Conservation (phyloP, 179 eudicot species). For the Beta lomatogona region DNA sequence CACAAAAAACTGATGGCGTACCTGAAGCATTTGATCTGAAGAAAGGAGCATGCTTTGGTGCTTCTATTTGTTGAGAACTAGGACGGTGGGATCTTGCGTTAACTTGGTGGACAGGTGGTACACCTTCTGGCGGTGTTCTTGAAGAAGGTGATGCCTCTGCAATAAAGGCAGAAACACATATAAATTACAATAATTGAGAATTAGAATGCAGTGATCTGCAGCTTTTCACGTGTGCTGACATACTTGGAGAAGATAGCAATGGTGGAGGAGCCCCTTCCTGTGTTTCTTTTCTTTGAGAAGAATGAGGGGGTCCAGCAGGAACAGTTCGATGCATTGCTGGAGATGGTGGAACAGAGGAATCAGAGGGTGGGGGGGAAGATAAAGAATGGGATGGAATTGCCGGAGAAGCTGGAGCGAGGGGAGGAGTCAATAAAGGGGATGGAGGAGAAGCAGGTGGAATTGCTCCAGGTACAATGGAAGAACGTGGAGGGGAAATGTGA, state of each 20-base stretch:
- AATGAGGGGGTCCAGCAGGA: slow-evolving; percentile 30
- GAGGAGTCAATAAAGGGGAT: background rate
- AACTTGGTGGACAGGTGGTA: slow-evolving; percentile 28
- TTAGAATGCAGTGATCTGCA: background rate
- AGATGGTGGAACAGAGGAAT: slow-evolving; percentile 29
- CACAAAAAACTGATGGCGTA: slow-evolving; percentile 18
- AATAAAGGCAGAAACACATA: background rate
- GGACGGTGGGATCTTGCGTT: slow-evolving; percentile 28
- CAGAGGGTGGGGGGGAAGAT: slow-evolving; percentile 31
- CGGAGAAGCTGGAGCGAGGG: slow-evolving; percentile 14
- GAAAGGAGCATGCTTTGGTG: slow-evolving; percentile 33
- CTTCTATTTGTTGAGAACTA: slow-evolving; percentile 29
- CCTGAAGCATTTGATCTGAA: slow-evolving; percentile 33
- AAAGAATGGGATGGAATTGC: slow-evolving; percentile 31
- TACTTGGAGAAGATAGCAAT: slow-evolving; percentile 42
- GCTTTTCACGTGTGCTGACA: slow-evolving; percentile 5
- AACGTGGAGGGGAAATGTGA: slow-evolving; percentile 23
- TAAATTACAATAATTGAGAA: slow-evolving; percentile 2
- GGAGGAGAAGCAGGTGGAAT: slow-evolving; percentile 30
- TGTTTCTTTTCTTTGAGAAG: slow-evolving; percentile 34
- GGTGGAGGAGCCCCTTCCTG: slow-evolving; percentile 30
- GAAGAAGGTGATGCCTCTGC: slow-evolving; percentile 31
- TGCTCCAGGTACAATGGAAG: slow-evolving; percentile 19
- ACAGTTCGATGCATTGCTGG: slow-evolving; percentile 20
- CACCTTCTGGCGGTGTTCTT: slow-evolving; percentile 25